Base-by-base conservation (phyloP, 805 yeast genomes). In the Candida namnaoensis region DNA sequence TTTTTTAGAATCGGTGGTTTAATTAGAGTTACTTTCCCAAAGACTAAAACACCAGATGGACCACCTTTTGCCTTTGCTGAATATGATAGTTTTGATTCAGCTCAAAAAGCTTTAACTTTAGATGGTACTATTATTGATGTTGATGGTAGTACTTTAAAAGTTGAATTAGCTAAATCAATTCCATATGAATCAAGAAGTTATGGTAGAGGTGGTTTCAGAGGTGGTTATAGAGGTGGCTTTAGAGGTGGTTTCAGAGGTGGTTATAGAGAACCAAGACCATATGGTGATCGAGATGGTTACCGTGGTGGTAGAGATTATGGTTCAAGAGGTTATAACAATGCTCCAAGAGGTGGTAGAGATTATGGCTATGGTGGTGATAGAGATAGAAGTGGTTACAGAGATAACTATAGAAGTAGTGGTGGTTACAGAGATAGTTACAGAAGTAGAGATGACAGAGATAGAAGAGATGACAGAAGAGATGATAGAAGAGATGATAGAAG, bases 61-160 rank as follows among this genome's bases (percentile, higher is more conserved):
- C 68, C 74, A 46, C 79, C 77, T 50, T 79, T 68, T 52, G 85
- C 82, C 7, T 79, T 78, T 58, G 83, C 79, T 25, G 82, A 78
- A 52, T 79, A 69, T 56, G 66, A 69, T 47, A 68, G 62, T 39
- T 51, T 61, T 13, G 74, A 71, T 47, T 78, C 73, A 52, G 76
- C 80, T 47, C 76, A 76, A 47, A 65, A 65, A 33, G 81, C 82
- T 9, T 51, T 79, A 14, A 69, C 64, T 35, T 60, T 65, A 36
- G 62, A 76, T 43, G 33, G 33, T 30, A 11, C 13, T 12, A 13
- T 12, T 30, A 12, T 30, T 11, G 7, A 7, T 13, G 33, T 6
- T 12, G 51, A 57, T 36, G 58, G 59, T 23, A 50, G 47, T 25
- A 72, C 71, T 5, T 60, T 78, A 45, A 66, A 61, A 24, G 78